Conservation (phyloP, 768 basidiomycete genomes). For the Tylopilus sp. region DNA sequence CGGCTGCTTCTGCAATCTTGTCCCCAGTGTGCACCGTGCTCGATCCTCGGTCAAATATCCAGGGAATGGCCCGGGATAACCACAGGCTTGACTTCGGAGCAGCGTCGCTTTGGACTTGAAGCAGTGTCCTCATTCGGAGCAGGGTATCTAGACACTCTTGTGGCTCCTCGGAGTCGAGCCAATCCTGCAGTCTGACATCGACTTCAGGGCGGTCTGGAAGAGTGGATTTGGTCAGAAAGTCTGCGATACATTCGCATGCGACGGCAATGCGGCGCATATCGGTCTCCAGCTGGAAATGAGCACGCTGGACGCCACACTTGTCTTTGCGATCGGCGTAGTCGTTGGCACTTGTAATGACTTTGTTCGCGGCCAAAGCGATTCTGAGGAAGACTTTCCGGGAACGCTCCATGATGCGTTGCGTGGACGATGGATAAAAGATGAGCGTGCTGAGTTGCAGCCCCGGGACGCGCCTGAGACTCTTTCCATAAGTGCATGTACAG, state of each 20-base stretch:
- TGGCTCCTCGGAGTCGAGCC: not conserved
- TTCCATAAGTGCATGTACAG: no score
- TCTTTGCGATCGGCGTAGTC: not conserved
- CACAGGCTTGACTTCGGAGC: not conserved
- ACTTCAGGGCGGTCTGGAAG: not conserved
- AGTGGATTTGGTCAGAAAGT: not conserved
- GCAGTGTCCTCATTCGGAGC: not conserved
- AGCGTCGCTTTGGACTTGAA: not conserved
- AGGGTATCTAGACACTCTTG: not conserved
- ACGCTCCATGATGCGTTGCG: not conserved
- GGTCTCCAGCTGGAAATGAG: not conserved
- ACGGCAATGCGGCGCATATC: not conserved
- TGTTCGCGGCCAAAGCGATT: not conserved
- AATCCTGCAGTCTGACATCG: not conserved
- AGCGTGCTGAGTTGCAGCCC: no score
- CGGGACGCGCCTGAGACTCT: no score
- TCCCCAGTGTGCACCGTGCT: not conserved
- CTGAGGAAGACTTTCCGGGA: not conserved
- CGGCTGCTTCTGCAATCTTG: not conserved
- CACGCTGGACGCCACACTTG: not conserved
- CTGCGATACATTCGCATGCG: not conserved
- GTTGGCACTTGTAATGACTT: not conserved
- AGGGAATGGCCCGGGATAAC: not conserved
- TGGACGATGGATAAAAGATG: not conserved
- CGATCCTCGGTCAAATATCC: not conserved